Evolutionary conservation across 2,329 filamentous ascomycete species (phyloP), one percentile per base, ranked within the genome.

Genomic region (Aureobasidium zeae): DNA sequence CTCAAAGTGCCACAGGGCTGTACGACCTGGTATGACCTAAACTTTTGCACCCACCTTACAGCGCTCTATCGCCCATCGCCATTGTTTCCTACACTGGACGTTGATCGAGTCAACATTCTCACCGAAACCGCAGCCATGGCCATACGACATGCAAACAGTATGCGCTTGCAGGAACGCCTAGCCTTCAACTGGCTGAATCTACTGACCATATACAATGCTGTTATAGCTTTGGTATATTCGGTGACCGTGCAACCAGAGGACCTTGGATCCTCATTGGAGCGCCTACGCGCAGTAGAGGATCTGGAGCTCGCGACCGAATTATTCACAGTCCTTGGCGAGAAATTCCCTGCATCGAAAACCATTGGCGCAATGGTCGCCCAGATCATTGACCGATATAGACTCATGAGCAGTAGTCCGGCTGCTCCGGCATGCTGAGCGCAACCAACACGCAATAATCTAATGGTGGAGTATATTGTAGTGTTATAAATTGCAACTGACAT

Each of bases 11-110:
- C 67, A 1, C 68, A 70, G 44, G 53, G 69, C 3, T 63, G 53
- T 29, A 66, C 58, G 6, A 62, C 53, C 44, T 71, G 67, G 68
- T 70, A 65, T 49, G 67, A 70, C 42, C 62, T 69, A 32, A 71
- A 71, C 51, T 70, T 67, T 50, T 69, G 70, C 48, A 67, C 61
- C 0, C 67, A 71, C 36, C 51, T 69, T 1, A 62, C 62, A 10
- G 63, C 67, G 54, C 52, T 71, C 3, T 70, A 70, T 49, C 55
- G 67, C 2, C 68, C 67, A 1, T 68, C 67, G 1, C 65, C 67
- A 1, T 47, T 69, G 0, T 63, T 58, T 16, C 66, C 66, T 2
- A 57, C 56, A 1, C 51, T 66, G 17, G 61, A 65, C 45, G 41
- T 55, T 7, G 38, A 51, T 4, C 57, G 59, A 25, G 57, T 69